Conservation (phyloP, 164 flowering plant species). For the Pachysandra terminalis region DNA sequence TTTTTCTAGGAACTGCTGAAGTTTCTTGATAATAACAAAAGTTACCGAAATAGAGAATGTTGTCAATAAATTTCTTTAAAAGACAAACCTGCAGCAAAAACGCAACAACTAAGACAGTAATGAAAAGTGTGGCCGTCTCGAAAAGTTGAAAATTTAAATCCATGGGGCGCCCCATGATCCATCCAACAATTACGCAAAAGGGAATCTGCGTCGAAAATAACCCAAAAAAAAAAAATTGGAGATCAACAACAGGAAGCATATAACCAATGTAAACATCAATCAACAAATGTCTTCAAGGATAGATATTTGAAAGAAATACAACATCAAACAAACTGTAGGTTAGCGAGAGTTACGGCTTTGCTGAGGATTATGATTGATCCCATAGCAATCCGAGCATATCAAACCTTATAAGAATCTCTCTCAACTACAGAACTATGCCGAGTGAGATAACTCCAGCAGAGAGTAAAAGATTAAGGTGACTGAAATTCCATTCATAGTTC, state of each 20-base stretch:
- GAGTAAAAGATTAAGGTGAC: no score
- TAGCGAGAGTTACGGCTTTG: not conserved
- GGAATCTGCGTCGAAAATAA: constrained; percentile 48
- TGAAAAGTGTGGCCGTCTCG: constrained; percentile 66
- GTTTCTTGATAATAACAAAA: not conserved
- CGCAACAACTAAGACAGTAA: constrained; percentile 65
- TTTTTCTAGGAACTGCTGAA: not conserved
- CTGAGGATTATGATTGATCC: not conserved
- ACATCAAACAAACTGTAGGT: not conserved
- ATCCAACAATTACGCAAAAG: constrained; percentile 58
- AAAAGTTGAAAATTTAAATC: constrained; percentile 68
- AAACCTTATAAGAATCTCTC: not conserved
- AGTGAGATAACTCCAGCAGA: no score
- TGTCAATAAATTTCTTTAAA: not conserved
- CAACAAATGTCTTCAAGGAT: not conserved
- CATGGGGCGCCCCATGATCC: constrained; percentile 67
- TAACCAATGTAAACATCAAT: not conserved
- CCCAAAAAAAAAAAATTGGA: not conserved
- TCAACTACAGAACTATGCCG: not conserved
- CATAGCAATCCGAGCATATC: not conserved
- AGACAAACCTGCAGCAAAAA: constrained; percentile 58
- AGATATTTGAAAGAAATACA: no score
- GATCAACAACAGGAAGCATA: not conserved
- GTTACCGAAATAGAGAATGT: not conserved
- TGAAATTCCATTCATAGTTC: no score